phyloP scores from a whole-genome alignment of 2,329 filamentous ascomycete genomes.

The Colletotrichum magnum region DNA sequence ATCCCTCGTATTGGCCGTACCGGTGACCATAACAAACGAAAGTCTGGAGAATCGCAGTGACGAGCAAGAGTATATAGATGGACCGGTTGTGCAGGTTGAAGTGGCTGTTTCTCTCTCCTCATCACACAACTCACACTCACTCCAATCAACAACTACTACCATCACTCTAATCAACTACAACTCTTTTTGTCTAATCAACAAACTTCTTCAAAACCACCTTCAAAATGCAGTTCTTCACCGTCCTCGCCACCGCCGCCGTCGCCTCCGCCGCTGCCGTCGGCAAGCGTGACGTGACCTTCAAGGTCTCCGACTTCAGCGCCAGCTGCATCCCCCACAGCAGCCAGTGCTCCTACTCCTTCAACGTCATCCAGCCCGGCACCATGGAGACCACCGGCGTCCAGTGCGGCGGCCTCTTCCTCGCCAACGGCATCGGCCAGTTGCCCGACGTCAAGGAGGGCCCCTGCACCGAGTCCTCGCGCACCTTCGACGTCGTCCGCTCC shows the following conservation, averaged over 20 bases:
- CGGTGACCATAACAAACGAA: background rate
- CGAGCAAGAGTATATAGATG: conserved; percentile 17
- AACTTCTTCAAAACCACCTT: conserved; percentile 19
- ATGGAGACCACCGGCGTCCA: conserved; percentile 46
- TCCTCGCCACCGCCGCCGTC: conserved; percentile 43
- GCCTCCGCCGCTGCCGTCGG: conserved; percentile 44
- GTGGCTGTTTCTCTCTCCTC: background rate
- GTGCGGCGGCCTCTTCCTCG: conserved; percentile 43
- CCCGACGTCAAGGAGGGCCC: conserved; percentile 48
- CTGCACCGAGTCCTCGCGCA: conserved; percentile 49
- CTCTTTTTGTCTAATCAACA: conserved; percentile 5
- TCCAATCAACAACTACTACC: background rate
- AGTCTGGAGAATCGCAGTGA: conserved; percentile 7
- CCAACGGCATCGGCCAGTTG: conserved; percentile 45
- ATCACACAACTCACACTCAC: conserved; percentile 1
- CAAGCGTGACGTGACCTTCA: conserved; percentile 44
- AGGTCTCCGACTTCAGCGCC: conserved; percentile 47
- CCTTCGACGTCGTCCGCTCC: conserved; percentile 45
- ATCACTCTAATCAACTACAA: conserved; percentile 8
- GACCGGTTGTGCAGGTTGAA: background rate
- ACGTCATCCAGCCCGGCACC: conserved; percentile 41
- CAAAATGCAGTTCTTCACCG: conserved; percentile 47
- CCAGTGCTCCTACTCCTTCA: conserved; percentile 43
- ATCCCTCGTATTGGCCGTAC: conserved; percentile 35
- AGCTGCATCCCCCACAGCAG: conserved; percentile 48